A percentile compares a stretch with the other conserved stretches of the same genome.
Evolutionary conservation across 805 yeast species (phyloP).

Genomic region (Yamadazyma philogaea): DNA sequence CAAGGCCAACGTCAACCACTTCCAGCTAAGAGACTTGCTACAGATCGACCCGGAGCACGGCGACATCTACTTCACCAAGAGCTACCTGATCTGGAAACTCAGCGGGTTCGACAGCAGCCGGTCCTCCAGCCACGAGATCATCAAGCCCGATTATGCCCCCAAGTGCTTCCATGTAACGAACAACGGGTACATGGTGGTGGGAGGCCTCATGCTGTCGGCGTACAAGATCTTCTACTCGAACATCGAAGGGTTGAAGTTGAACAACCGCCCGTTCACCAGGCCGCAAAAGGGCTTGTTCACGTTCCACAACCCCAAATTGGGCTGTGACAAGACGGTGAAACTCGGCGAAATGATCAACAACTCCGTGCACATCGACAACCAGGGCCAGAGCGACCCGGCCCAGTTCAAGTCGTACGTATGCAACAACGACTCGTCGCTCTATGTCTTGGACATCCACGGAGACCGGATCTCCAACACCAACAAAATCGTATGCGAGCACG

Average conservation of each 20-base stretch:
- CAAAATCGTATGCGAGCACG: slow-evolving; percentile 46
- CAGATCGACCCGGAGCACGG: slow-evolving; percentile 41
- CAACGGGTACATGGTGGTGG: slow-evolving; percentile 48
- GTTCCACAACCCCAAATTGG: slow-evolving; percentile 49
- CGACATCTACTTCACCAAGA: slow-evolving; percentile 57
- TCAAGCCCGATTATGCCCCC: slow-evolving; percentile 62
- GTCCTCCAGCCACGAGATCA: slow-evolving; percentile 24
- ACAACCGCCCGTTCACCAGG: slow-evolving; percentile 7
- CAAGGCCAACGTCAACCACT: slow-evolving; percentile 46
- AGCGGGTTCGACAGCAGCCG: slow-evolving; percentile 19
- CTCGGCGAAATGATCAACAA: slow-evolving; percentile 84
- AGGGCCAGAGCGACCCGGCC: slow-evolving; percentile 2
- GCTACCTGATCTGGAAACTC: slow-evolving; percentile 46
- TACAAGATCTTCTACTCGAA: slow-evolving; percentile 25
- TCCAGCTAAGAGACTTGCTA: slow-evolving; percentile 81
- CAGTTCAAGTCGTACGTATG: slow-evolving; percentile 64
- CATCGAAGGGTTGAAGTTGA: slow-evolving; percentile 17
- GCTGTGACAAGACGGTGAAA: slow-evolving; percentile 47
- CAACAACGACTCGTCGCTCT: slow-evolving; percentile 76
- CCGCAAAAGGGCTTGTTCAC: slow-evolving; percentile 62
- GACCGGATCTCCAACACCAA: slow-evolving; percentile 40
- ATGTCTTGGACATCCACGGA: slow-evolving; percentile 58
- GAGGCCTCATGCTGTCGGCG: slow-evolving; percentile 47
- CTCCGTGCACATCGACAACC: slow-evolving; percentile 61
- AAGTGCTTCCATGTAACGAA: slow-evolving; percentile 59